A percentile compares a stretch with the other conserved stretches of the same genome.
These are phyloP conservation scores for Sporobolus alterniflorus DNA, from an alignment of 202 grass and related monocot genomes.

Conservation along the genomic window DNA sequence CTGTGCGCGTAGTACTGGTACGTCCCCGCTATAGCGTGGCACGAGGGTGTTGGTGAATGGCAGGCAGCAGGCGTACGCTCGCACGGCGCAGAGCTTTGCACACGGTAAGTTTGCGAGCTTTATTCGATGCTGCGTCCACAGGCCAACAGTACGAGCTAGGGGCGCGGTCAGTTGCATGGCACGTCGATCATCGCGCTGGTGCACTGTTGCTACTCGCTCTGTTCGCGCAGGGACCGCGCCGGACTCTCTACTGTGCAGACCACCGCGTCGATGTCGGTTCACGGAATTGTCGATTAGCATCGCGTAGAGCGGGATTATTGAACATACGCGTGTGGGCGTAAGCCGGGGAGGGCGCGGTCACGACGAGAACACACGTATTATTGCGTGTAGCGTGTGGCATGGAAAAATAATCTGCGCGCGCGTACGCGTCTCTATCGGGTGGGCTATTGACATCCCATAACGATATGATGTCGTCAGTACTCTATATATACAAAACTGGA, in stretches of 20 bases:
- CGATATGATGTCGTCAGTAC: no score
- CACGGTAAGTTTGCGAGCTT: not conserved
- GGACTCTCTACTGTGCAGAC: not conserved
- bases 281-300: not conserved
- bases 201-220: not conserved
- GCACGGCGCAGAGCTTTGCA: not conserved
- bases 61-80: not conserved
- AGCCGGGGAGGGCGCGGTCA: no score
- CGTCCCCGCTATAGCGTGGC: not conserved
- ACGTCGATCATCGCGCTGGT: not conserved
- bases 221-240: not conserved
- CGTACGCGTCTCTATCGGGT: not conserved
- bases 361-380: not conserved
- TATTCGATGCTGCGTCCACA: not conserved
- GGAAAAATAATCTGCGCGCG: not conserved
- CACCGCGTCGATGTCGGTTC: not conserved
- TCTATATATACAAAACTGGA: not conserved
- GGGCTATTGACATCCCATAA: not conserved
- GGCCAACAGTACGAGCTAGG: not conserved
- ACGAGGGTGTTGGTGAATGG: not conserved
- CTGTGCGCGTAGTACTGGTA: not conserved
- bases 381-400: constrained; percentile 17
- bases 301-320: not conserved
- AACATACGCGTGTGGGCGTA: not conserved
- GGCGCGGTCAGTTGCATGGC: not conserved